phyloP scores from a whole-genome alignment of 805 yeast species.

The Kodamaea hsintzibuensis region DNA sequence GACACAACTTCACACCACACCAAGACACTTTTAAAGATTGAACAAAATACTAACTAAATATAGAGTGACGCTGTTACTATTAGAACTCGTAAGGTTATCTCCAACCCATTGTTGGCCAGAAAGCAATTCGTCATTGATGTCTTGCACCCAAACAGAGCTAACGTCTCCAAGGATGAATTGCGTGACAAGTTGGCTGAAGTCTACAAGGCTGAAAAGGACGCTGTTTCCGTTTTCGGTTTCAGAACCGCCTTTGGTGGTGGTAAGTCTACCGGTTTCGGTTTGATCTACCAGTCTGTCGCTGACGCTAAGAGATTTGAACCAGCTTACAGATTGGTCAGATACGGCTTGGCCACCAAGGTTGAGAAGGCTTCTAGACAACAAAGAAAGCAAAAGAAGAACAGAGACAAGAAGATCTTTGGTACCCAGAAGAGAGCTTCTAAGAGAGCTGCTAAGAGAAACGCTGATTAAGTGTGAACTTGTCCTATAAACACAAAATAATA shows the following conservation, averaged over 20 bases:
- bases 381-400: constrained; percentile 99
- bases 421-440: constrained; percentile 94
- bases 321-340: constrained; percentile 97
- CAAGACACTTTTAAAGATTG: no score
- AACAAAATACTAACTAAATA: constrained; percentile 22
- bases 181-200: constrained; percentile 88
- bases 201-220: constrained; percentile 91
- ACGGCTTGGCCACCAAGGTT: constrained; percentile 94
- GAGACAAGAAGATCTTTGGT: constrained; percentile 99
- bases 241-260: constrained; percentile 99
- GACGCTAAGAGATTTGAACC: constrained; percentile 99
- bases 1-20: not conserved
- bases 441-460: constrained; percentile 86
- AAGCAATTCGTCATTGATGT: constrained; percentile 99
- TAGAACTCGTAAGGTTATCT: constrained; percentile 98
- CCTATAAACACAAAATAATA: constrained; percentile 4
- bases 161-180: constrained; percentile 98
- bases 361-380: constrained; percentile 99
- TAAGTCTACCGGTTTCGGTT: constrained; percentile 98
- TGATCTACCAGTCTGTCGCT: constrained; percentile 96
- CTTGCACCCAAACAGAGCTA: constrained; percentile 98
- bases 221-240: constrained; percentile 98
- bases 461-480: constrained; percentile 54
- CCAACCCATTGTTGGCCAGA: constrained; percentile 99
- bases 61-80: constrained; percentile 99